Base-by-base conservation (phyloP, 1,284 basidiomycete species). In the Apiotrichum gamsii region DNA sequence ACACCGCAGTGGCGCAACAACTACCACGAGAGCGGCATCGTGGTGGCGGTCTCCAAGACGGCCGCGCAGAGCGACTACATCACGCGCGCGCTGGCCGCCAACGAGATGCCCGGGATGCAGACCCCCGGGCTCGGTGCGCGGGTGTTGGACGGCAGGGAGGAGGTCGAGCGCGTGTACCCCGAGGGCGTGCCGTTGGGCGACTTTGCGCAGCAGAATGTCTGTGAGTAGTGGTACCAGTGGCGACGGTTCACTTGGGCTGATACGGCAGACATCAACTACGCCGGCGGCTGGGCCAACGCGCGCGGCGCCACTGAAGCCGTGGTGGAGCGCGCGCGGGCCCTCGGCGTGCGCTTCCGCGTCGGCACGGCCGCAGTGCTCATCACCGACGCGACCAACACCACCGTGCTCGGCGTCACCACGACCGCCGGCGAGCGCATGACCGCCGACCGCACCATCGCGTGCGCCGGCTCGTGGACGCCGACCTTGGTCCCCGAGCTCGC, bases 241-340 rank as follows among this genome's bases (percentile, higher is more conserved):
- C n/a, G 16, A 18, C 5, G 5, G 33, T 16, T 14, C 34, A 20
- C 5, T 21, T 21, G 20, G 10, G 29, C 41, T 49, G 24, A 49
- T n/a, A n/a, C 39, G 6, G 14, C 15, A 49, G 48, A 85, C 62
- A 62, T 87, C 43, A 90, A 89, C 60, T 72, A 72, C 2, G 81
- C 87, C 36, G 81, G 83, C 2, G 89, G 89, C 4, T 93, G 89
- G 89, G 85, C 80, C 2, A 75, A 82, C 59, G 85, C 89, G 1
- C 74, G 78, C 3, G 78, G 81, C 56, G 87, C 83, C 3, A 65
- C 87, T 8, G 56, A 69, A 3, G 67, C 76, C 8, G 65, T 41
- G 1, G 38, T 47, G 8, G 44, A 35, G 4, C 35, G 47, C 11
- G 39, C 49, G 8, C 49, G 51, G 13, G 35, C 32, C 13, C 37